Conservation (phyloP, 2,329 filamentous ascomycete genomes). For the Bipolaris gigantea region DNA sequence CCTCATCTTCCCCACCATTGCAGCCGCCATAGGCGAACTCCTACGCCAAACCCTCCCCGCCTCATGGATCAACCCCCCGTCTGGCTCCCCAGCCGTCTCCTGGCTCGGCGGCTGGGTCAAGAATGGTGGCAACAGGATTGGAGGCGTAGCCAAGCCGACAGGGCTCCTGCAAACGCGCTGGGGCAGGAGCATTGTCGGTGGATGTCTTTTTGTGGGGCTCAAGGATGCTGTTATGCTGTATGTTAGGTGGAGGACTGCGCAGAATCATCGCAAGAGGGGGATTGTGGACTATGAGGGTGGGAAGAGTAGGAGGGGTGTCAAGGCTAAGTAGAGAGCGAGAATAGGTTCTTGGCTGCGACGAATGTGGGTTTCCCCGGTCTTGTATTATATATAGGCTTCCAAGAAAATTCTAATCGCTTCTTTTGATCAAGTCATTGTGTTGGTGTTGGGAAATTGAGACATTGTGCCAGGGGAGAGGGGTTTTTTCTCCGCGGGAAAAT, state of each 20-base stretch:
- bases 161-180: slow-evolving; percentile 81
- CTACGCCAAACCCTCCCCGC: slow-evolving; percentile 69
- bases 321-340: too few relatives aligned
- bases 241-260: slow-evolving; percentile 55
- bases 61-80: slow-evolving; percentile 61
- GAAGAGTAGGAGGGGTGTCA: background rate
- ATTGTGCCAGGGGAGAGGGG: too few relatives aligned
- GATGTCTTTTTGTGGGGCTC: slow-evolving; percentile 82
- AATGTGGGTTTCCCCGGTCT: too few relatives aligned
- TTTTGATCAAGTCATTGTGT: too few relatives aligned
- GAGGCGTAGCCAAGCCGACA: slow-evolving; percentile 48
- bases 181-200: slow-evolving; percentile 86
- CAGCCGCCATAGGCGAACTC: slow-evolving; percentile 74
- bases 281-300: slow-evolving; percentile 47
- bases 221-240: slow-evolving; percentile 69
- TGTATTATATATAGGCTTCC: too few relatives aligned
- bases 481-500: too few relatives aligned
- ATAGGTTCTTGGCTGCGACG: too few relatives aligned
- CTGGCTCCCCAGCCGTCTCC: slow-evolving; percentile 17
- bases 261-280: slow-evolving; percentile 50
- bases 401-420: too few relatives aligned
- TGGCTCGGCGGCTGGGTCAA: slow-evolving; percentile 30
- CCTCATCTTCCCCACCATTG: slow-evolving; percentile 79
- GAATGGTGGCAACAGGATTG: slow-evolving; percentile 10
- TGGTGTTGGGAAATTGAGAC: too few relatives aligned